Conservation (phyloP, 2,329 filamentous ascomycete genomes). For the Talaromyces piceae region DNA sequence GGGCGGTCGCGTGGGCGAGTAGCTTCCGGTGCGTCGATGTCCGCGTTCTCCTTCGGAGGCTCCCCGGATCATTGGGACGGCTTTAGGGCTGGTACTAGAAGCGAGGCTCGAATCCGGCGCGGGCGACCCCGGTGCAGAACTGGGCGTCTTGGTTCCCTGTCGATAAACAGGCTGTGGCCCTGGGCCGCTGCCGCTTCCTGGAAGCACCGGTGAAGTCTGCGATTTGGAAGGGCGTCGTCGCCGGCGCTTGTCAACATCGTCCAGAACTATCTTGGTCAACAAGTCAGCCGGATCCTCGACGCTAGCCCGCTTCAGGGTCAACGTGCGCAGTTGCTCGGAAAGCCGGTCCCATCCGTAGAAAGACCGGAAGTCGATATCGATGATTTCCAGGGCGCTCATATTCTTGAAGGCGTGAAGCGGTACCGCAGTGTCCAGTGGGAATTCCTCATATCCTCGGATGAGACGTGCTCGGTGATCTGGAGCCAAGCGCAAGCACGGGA, state of each 20-base stretch:
- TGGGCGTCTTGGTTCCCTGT: constrained; percentile 59
- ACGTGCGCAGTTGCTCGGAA: constrained; percentile 81
- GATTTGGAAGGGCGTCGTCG: constrained; percentile 78
- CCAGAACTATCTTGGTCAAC: constrained; percentile 84
- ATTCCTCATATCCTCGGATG: constrained; percentile 92
- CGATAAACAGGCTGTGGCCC: constrained; percentile 56
- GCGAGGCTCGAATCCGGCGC: constrained; percentile 41
- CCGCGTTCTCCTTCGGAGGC: constrained; percentile 47
- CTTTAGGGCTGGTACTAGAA: constrained; percentile 44
- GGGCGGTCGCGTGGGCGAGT: constrained; percentile 69
- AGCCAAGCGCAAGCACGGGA: constrained; percentile 79
- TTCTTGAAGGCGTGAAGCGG: constrained; percentile 98
- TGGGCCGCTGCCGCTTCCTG: constrained; percentile 49
- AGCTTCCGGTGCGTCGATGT: constrained; percentile 55
- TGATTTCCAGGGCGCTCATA: constrained; percentile 84
- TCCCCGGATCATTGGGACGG: constrained; percentile 43
- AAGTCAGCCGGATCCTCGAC: constrained; percentile 88
- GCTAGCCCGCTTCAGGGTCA: constrained; percentile 79
- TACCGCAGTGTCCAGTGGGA: constrained; percentile 94
- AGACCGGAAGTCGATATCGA: constrained; percentile 90
- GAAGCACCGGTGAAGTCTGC: constrained; percentile 68
- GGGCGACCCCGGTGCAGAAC: constrained; percentile 62
- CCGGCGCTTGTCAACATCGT: constrained; percentile 93
- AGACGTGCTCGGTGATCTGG: constrained; percentile 89
- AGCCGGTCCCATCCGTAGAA: constrained; percentile 96